Conservation (phyloP, 2,329 filamentous ascomycete genomes). For the Penicillium sp. region DNA sequence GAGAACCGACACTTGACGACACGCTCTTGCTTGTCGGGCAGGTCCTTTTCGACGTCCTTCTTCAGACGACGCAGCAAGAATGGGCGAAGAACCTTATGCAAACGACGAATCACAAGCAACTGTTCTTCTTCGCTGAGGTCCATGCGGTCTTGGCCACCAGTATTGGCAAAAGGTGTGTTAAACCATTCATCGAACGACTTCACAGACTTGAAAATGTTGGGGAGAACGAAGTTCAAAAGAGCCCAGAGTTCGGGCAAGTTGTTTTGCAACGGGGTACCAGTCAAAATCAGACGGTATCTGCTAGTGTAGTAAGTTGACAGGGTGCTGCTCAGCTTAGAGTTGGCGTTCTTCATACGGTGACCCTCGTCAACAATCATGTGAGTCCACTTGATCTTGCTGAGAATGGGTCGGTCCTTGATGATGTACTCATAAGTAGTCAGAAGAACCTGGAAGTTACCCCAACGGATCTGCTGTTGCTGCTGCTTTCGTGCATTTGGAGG, state of each 20-base stretch:
- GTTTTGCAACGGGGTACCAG: constrained; percentile 95
- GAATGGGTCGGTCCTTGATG: constrained; percentile 93
- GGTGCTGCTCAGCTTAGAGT: constrained; percentile 93
- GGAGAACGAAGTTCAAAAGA: constrained; percentile 95
- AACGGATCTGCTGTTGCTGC: constrained; percentile 90
- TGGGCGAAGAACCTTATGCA: constrained; percentile 95
- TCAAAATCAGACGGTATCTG: constrained; percentile 92
- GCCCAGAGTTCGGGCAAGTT: constrained; percentile 96
- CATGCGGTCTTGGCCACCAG: constrained; percentile 97
- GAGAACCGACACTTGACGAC: constrained; percentile 99
- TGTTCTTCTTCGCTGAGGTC: constrained; percentile 99
- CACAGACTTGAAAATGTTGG: constrained; percentile 98
- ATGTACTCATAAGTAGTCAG: constrained; percentile 99
- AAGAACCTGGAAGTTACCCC: constrained; percentile 92
- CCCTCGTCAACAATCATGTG: constrained; percentile 99
- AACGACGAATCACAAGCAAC: constrained; percentile 92
- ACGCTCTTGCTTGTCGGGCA: constrained; percentile 98
- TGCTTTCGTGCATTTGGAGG: constrained; percentile 84
- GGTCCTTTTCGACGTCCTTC: constrained; percentile 98
- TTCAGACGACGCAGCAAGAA: constrained; percentile 98
- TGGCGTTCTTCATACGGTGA: constrained; percentile 98
- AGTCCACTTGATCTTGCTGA: constrained; percentile 99
- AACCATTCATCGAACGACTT: constrained; percentile 99
- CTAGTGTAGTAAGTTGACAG: constrained; percentile 95
- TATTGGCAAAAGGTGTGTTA: constrained; percentile 98